Evolutionary conservation across 257 asterid species (phyloP).

Genomic region (Plectranthus barbatus): DNA sequence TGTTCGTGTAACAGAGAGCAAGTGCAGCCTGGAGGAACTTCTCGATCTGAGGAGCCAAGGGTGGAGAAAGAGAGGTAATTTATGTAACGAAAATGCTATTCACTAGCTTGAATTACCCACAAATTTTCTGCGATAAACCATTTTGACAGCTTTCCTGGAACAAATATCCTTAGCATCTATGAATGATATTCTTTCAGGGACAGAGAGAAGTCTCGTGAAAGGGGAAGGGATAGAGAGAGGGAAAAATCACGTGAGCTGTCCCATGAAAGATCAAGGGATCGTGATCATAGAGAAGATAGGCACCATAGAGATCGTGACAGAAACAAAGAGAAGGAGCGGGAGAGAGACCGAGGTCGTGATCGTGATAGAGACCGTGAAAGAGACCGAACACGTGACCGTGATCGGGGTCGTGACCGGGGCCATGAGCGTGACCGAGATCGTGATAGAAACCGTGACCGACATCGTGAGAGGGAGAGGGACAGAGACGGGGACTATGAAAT

Average conservation of each 20-base stretch:
- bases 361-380: slow-evolving; percentile 44
- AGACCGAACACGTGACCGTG: slow-evolving; percentile 25
- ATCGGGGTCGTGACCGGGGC: slow-evolving; percentile 39
- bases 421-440: slow-evolving; percentile 33
- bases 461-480: slow-evolving; percentile 48
- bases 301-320: slow-evolving; percentile 89
- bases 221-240: slow-evolving; percentile 59
- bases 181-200: slow-evolving; percentile 30
- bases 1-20: slow-evolving; percentile 50
- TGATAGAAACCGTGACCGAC: slow-evolving; percentile 34
- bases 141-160: neutral
- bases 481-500: slow-evolving; percentile 34
- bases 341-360: slow-evolving; percentile 51
- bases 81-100: neutral
- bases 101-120: neutral
- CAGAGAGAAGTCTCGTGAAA: slow-evolving; percentile 85
- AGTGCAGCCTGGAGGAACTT: slow-evolving; percentile 64
- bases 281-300: slow-evolving; percentile 77
- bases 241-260: slow-evolving; percentile 75
- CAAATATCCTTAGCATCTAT: neutral
- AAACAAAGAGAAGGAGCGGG: slow-evolving; percentile 56
- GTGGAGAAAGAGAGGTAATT: slow-evolving; percentile 65
- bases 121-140: neutral
- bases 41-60: slow-evolving; percentile 93
- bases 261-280: slow-evolving; percentile 70